Conservation (phyloP, 78 protist species). For the Dictyostelium discoideum region DNA sequence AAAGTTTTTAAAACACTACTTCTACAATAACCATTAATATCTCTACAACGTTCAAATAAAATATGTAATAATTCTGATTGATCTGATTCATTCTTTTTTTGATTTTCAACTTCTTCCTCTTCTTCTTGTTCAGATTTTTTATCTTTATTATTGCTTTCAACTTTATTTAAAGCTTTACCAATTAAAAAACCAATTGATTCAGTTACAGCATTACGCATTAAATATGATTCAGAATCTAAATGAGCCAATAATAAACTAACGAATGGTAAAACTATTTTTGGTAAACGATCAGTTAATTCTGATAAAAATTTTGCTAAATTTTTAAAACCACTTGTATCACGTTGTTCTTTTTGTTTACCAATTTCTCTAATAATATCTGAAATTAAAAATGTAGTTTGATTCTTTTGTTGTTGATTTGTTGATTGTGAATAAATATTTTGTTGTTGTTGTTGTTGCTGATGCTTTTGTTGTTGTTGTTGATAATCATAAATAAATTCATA, state of each 20-base stretch:
- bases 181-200: slow-evolving; percentile 53
- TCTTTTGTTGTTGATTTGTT: background rate
- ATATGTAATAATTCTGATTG: background rate
- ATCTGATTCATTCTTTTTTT: background rate
- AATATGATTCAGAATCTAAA: slow-evolving; percentile 47
- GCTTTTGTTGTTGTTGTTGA: background rate
- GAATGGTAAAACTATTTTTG: slow-evolving; percentile 28
- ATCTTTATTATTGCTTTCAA: background rate
- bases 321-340: slow-evolving; percentile 14
- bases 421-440: background rate
- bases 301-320: slow-evolving; percentile 38
- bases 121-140: background rate
- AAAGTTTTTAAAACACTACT: slow-evolving; percentile 27
- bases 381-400: background rate
- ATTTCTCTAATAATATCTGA: slow-evolving; percentile 8
- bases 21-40: slow-evolving; percentile 43
- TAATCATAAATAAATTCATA: background rate
- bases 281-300: slow-evolving; percentile 8
- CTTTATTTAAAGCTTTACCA: background rate
- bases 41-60: slow-evolving; percentile 26
- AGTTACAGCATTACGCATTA: slow-evolving; percentile 67
- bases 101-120: background rate
- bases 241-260: background rate
- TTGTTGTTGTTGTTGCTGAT: background rate
- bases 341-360: slow-evolving; percentile 20